A percentile compares a stretch with the other conserved stretches of the same genome.
These are phyloP conservation scores for Tulasnella sp. DNA, from an alignment of 768 basidiomycete genomes.

Conservation along the genomic window DNA sequence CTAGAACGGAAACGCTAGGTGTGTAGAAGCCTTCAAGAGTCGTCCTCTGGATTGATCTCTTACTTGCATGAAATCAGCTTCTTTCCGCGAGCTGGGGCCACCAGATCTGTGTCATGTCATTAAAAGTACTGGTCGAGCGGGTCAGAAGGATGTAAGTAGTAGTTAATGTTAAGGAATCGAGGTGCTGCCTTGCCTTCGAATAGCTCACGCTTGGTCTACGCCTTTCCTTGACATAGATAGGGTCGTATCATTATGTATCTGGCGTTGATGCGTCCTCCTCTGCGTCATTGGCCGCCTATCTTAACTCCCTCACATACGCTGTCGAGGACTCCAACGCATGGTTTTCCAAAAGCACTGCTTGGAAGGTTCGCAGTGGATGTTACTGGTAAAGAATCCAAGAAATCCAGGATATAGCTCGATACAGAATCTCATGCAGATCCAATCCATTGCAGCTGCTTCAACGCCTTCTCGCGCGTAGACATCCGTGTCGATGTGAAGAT, in stretches of 20 bases:
- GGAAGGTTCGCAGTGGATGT: constrained; percentile 88
- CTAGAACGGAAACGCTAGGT: constrained; percentile 89
- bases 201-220: not conserved
- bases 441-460: constrained; percentile 63
- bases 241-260: constrained; percentile 95
- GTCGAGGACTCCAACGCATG: constrained; percentile 86
- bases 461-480: constrained; percentile 95
- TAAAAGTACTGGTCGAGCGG: constrained; percentile 75
- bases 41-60: not conserved
- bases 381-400: constrained; percentile 57
- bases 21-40: constrained; percentile 17
- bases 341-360: constrained; percentile 75
- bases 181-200: not conserved
- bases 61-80: constrained; percentile 43
- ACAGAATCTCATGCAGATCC: not conserved
- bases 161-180: not conserved
- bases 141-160: constrained; percentile 71
- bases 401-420: not conserved
- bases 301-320: constrained; percentile 94
- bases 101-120: constrained; percentile 94
- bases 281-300: constrained; percentile 93
- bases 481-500: constrained; percentile 97
- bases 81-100: constrained; percentile 93
- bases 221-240: constrained; percentile 42
- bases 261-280: constrained; percentile 99